These are phyloP conservation scores for Marasmius fiardii DNA, from an alignment of 1,284 basidiomycete genomes.

Conservation along the genomic window DNA sequence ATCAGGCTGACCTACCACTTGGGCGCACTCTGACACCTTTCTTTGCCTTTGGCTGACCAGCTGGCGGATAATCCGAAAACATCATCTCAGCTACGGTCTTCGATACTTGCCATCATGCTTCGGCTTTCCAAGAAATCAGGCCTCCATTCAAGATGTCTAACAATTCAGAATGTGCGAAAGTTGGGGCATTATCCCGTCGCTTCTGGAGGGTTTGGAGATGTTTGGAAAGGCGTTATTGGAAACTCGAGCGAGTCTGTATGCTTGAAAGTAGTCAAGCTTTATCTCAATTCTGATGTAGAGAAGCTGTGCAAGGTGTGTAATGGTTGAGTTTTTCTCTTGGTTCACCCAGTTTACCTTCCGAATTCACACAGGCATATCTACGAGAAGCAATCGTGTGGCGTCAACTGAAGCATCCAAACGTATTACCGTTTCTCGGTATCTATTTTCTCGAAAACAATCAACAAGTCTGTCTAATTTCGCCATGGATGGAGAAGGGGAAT, in stretches of 20 bases:
- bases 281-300: not conserved
- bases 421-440: slow-evolving; percentile 5
- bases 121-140: not conserved
- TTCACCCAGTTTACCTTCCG: too few species aligned
- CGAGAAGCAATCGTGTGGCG: slow-evolving; percentile 3
- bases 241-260: not conserved
- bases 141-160: not conserved
- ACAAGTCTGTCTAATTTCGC: slow-evolving; percentile 9
- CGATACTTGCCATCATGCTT: not conserved
- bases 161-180: not conserved
- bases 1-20: too few species aligned
- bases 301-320: not conserved
- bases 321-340: not conserved
- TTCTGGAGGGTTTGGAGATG: not conserved
- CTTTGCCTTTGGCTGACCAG: not conserved
- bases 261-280: not conserved
- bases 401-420: slow-evolving; percentile 2
- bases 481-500: slow-evolving; percentile 7
- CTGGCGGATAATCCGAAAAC: not conserved
- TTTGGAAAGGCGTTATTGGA: not conserved
- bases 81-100: not conserved
- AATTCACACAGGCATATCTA: not conserved
- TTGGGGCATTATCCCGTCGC: not conserved
- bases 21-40: not conserved
- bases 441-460: slow-evolving; percentile 3